Evolutionary conservation across 179 eudicot genomes (phyloP).

Genomic region (Sideroxylon spinosum): DNA sequence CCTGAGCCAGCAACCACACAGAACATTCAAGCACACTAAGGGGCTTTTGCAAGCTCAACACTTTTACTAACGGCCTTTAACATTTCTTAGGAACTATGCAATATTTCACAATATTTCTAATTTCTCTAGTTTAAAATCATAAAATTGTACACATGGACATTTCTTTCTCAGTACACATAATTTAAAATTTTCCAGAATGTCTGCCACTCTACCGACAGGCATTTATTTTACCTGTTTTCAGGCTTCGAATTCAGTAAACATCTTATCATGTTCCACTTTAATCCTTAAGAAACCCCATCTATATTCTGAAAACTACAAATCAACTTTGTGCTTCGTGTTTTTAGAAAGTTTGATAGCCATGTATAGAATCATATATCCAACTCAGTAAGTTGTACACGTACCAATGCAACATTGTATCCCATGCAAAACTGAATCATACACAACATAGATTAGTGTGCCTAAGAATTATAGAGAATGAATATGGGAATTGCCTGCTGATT

Average conservation of each 20-base stretch:
- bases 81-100: background rate
- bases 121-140: slow-evolving; percentile 1
- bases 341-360: background rate
- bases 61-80: background rate
- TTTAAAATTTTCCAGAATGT: background rate
- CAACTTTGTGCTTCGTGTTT: background rate
- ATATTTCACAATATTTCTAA: too few species aligned
- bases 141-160: background rate
- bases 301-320: background rate
- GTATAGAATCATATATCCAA: background rate
- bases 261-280: background rate
- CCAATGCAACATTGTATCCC: background rate
- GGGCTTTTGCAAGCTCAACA: slow-evolving; percentile 2
- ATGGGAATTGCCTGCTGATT: slow-evolving; percentile 73
- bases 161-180: background rate
- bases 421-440: background rate
- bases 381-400: background rate
- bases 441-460: background rate
- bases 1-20: background rate
- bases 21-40: background rate
- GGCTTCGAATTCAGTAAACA: background rate
- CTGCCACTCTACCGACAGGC: background rate
- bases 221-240: background rate
- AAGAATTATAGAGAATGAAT: background rate
- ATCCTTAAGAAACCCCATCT: background rate